phyloP scores from a whole-genome alignment of 1,139 yeast species.

The Chernovozyma aurita region DNA sequence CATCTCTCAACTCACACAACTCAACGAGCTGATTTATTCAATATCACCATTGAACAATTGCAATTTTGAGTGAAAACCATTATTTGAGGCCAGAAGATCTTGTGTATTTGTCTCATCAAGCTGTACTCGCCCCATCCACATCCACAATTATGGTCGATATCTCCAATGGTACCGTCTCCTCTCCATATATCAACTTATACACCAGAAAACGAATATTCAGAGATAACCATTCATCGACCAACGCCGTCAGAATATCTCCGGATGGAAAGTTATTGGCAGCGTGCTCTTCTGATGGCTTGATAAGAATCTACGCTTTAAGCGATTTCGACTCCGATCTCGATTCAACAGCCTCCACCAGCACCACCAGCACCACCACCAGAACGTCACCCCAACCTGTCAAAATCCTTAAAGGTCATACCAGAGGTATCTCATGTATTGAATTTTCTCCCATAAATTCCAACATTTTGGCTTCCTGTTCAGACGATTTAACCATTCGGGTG shows the following conservation, averaged over 20 bases:
- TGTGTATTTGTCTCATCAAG: too few species aligned
- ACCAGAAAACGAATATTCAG: slow-evolving; percentile 1
- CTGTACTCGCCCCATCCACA: too few species aligned
- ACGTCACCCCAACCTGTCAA: slow-evolving; percentile 19
- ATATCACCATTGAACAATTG: too few species aligned
- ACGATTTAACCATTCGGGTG: slow-evolving; percentile 74
- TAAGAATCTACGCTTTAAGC: slow-evolving; percentile 23
- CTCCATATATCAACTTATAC: neutral
- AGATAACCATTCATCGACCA: slow-evolving; percentile 14
- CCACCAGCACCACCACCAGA: too few species aligned
- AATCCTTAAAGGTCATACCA: slow-evolving; percentile 56
- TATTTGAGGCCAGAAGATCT: too few species aligned
- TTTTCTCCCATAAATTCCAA: slow-evolving; percentile 73
- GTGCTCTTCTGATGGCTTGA: slow-evolving; percentile 31
- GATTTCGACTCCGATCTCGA: too few species aligned
- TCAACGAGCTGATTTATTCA: too few species aligned
- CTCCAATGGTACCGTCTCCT: neutral
- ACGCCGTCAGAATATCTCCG: slow-evolving; percentile 61
- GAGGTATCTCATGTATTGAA: slow-evolving; percentile 64
- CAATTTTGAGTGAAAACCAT: too few species aligned
- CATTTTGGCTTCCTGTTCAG: slow-evolving; percentile 79
- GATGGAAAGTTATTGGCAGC: slow-evolving; percentile 62
- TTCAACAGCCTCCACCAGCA: too few species aligned
- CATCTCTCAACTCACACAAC: too few species aligned
- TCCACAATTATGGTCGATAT: neutral